Evolutionary conservation across 73 alveolate species (phyloP).

Genomic region (Blepharisma stoltei): DNA sequence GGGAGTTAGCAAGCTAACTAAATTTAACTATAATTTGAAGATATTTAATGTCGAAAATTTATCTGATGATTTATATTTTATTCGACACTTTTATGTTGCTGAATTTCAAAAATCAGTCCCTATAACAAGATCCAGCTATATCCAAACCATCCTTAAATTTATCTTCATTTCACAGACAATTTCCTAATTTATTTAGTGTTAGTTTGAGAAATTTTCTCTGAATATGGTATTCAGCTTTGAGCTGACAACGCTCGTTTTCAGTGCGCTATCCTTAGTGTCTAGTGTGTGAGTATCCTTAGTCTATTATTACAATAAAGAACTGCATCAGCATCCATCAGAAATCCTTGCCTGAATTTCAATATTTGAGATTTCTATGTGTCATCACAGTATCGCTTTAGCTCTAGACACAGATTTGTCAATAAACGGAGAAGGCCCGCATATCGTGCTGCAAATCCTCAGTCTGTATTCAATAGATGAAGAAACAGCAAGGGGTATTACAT

Average conservation of each 20-base stretch:
- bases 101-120: too few species aligned
- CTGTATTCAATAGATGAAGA: not conserved
- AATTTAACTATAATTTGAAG: too few species aligned
- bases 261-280: not conserved
- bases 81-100: too few species aligned
- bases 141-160: too few species aligned
- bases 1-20: too few species aligned
- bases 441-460: not conserved
- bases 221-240: not conserved
- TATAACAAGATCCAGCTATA: too few species aligned
- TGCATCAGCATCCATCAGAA: constrained; percentile 20
- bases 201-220: not conserved
- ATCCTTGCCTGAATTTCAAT: constrained; percentile 16
- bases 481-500: not conserved
- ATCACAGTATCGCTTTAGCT: constrained; percentile 14
- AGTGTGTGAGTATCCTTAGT: constrained; percentile 2
- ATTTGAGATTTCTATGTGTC: constrained; percentile 21
- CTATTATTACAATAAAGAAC: not conserved
- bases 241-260: not conserved
- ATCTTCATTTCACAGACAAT: too few species aligned
- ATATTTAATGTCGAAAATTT: too few species aligned
- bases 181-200: too few species aligned
- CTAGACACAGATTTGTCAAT: constrained; percentile 9
- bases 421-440: constrained; percentile 17
- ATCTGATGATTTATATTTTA: too few species aligned